Base-by-base conservation (phyloP, 768 basidiomycete genomes). In the Lactarius deliciosus region DNA sequence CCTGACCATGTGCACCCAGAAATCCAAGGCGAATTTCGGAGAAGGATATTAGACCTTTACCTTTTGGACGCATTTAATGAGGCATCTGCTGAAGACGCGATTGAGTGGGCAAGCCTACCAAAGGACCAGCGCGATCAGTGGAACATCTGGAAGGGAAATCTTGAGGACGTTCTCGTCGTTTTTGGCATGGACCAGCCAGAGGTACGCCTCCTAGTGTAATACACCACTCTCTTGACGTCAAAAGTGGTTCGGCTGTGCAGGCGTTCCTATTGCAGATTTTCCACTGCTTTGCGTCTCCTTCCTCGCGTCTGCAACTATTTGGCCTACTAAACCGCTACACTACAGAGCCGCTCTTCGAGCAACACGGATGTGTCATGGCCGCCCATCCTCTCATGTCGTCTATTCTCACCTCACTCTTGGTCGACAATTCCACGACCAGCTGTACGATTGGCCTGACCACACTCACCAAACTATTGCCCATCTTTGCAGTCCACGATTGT, bases 11-110 rank as follows among this genome's bases (percentile, higher is more conserved):
- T 69, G 61, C 70, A 78, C 69, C 75, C 76, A 13, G 83, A 84
- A 59, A 86, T 84, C 76, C 80, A 88, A 20, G 77, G 79, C 32
- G 86, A 86, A 61, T 93, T 94, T 73, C 81, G 90, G 65, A 79
- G 86, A 60, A 82, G 84, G 34, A 75, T 94, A 40, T 76, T 94
- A 72, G 89, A 92, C 64, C 80, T 91, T 20, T 92, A 92, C 73
- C 80, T 94, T 20, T 78, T 91, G 61, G 90, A 92, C 73, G 88
- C 87, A 40, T 86, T 83, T 73, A 89, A 90, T 72, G 91, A 91
- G 72, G 83, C 82, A 25, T 91, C 90, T 4, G 85, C 85, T 3
- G 82, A 85, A 54, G 92, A 94, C 73, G 81, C 86, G 36, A 73
- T 94, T 41, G 92, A 93, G 71, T 89, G 88, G 85, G 86, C 87